phyloP scores from a whole-genome alignment of 371 early-diverging fungal species.

The Dinochytrium kinnereticum region DNA sequence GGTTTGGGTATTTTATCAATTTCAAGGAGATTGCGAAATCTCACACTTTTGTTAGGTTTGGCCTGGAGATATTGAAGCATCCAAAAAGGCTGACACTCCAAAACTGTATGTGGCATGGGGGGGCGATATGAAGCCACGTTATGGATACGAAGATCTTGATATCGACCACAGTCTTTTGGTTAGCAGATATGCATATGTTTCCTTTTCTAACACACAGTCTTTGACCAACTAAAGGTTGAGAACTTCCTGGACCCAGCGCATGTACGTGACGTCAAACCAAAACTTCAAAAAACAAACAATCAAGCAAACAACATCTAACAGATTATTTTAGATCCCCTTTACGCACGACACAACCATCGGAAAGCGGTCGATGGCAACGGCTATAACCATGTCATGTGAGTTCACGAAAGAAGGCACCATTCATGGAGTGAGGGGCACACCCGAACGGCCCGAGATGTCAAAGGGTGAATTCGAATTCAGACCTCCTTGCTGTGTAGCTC shows the following conservation, averaged over 20 bases:
- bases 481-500: conserved; percentile 25
- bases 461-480: conserved; percentile 31
- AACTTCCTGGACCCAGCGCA: conserved; percentile 47
- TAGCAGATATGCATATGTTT: conserved; percentile 38
- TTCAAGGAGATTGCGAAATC: not conserved
- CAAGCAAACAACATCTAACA: not conserved
- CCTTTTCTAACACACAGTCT: not conserved
- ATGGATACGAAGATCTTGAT: conserved; percentile 42
- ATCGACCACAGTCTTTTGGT: conserved; percentile 42
- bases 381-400: conserved; percentile 28
- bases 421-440: conserved; percentile 16
- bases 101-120: conserved; percentile 24
- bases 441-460: conserved; percentile 33
- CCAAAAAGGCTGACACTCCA: conserved; percentile 22
- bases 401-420: conserved; percentile 27
- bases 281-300: too few species aligned
- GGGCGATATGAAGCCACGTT: conserved; percentile 33
- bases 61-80: conserved; percentile 37
- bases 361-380: conserved; percentile 33
- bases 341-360: conserved; percentile 40
- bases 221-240: not conserved
- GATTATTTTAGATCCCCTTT: conserved; percentile 33
- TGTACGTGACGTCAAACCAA: too few species aligned
- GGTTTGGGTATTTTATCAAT: conserved; percentile 38
- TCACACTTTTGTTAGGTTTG: conserved; percentile 28